These are phyloP conservation scores for Coelastrella sp. DNA, from an alignment of 139 green algal species.

Conservation along the genomic window DNA sequence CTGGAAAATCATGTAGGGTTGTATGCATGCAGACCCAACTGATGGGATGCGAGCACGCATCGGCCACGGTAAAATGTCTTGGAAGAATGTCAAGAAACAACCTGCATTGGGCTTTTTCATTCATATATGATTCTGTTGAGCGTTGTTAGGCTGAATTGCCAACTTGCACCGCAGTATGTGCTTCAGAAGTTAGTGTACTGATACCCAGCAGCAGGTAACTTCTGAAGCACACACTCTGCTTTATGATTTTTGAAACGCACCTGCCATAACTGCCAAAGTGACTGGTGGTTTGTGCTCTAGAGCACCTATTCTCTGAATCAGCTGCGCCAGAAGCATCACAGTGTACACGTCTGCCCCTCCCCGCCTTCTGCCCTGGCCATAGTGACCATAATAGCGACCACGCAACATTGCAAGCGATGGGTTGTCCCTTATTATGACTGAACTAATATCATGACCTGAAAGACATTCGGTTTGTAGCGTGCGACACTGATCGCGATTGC, in stretches of 20 bases:
- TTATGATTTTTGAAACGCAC: too few relatives aligned
- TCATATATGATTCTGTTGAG: too few relatives aligned
- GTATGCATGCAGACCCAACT: conserved; percentile 52
- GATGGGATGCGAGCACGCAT: conserved; percentile 50
- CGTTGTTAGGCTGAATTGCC: too few relatives aligned
- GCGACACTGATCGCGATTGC: too few relatives aligned
- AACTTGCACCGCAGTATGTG: too few relatives aligned
- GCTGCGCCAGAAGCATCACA: conserved; percentile 54
- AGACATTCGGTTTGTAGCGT: too few relatives aligned
- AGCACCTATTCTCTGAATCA: conserved; percentile 62
- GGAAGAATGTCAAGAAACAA: conserved; percentile 19
- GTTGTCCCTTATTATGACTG: not conserved
- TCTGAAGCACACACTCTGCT: too few relatives aligned
- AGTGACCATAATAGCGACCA: not conserved
- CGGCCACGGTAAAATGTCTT: conserved; percentile 51
- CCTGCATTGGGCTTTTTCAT: too few relatives aligned
- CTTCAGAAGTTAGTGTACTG: too few relatives aligned
- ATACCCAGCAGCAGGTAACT: conserved; percentile 11
- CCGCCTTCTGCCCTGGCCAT: conserved; percentile 4
- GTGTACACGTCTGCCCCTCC: conserved; percentile 49
- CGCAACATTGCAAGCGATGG: not conserved
- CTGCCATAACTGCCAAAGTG: conserved; percentile 68
- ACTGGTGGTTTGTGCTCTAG: conserved; percentile 77
- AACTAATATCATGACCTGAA: too few relatives aligned
- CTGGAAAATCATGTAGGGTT: conserved; percentile 60